These are phyloP conservation scores for Aurantiochytrium sp. DNA, from an alignment of 108 stramenopile species.

Conservation along the genomic window DNA sequence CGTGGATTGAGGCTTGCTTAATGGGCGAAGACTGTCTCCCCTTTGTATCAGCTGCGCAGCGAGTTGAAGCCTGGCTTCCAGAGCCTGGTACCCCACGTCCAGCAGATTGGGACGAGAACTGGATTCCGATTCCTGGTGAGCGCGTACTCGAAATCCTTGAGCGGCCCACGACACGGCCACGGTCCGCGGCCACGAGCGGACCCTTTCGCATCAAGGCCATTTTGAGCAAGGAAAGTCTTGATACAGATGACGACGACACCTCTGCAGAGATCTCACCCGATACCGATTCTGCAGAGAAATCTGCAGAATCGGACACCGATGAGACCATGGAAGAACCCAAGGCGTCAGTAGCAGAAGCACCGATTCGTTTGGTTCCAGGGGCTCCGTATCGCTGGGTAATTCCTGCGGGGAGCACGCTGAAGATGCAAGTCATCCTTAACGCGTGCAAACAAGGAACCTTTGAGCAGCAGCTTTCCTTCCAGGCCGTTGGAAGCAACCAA, in stretches of 20 bases:
- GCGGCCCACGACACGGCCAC: not conserved
- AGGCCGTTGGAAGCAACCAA: constrained; percentile 38
- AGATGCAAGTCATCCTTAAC: constrained; percentile 36
- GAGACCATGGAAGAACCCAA: too few species aligned
- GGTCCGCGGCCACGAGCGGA: not conserved
- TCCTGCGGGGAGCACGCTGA: constrained; percentile 1
- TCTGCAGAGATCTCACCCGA: too few species aligned
- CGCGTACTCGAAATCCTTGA: not conserved
- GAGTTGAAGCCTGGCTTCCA: not conserved
- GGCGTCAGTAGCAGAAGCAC: not conserved
- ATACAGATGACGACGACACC: too few species aligned
- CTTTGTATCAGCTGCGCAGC: not conserved
- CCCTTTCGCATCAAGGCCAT: not conserved
- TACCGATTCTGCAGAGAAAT: too few species aligned
- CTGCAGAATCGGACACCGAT: too few species aligned
- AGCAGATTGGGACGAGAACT: not conserved
- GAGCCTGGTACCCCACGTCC: not conserved
- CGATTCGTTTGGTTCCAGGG: not conserved
- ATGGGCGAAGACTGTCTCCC: not conserved
- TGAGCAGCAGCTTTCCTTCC: constrained; percentile 39
- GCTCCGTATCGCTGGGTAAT: constrained; percentile 43
- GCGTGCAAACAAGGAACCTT: constrained; percentile 22
- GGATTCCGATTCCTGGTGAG: not conserved
- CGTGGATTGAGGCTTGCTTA: not conserved
- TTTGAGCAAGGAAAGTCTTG: not conserved